A percentile compares a stretch with the other conserved stretches of the same genome.
Conservation (phyloP, 2,329 filamentous ascomycete species). For the Exophiala calicioides region DNA sequence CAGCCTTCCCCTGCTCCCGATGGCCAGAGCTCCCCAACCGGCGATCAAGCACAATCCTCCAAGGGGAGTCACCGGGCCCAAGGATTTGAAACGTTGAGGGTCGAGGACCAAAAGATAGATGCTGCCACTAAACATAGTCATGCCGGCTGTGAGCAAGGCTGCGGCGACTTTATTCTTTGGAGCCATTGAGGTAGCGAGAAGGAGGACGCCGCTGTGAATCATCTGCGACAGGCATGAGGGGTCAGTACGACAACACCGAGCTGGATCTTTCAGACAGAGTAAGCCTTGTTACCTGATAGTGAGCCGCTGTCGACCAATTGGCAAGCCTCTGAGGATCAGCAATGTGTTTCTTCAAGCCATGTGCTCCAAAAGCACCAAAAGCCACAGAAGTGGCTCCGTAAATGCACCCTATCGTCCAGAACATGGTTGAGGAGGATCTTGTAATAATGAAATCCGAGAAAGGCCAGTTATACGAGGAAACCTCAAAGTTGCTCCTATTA, state of each 20-base stretch:
- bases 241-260: not conserved
- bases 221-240: conserved; percentile 47
- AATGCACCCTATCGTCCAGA: conserved; percentile 64
- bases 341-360: conserved; percentile 64
- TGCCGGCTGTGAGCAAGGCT: conserved; percentile 63
- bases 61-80: conserved; percentile 67
- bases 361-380: conserved; percentile 67
- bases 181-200: conserved; percentile 55
- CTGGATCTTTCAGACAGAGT: too few relatives aligned
- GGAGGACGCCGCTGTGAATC: conserved; percentile 62
- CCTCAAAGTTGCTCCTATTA: too few relatives aligned
- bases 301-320: conserved; percentile 65
- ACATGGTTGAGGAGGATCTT: conserved; percentile 31
- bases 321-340: conserved; percentile 60
- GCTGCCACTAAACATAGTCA: conserved; percentile 67
- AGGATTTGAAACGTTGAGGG: conserved; percentile 58
- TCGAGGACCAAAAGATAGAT: conserved; percentile 67
- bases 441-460: not conserved
- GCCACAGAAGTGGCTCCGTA: conserved; percentile 63
- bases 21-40: conserved; percentile 56
- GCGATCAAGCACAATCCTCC: conserved; percentile 61
- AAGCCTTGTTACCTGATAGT: conserved; percentile 60
- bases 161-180: conserved; percentile 60
- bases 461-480: not conserved
- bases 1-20: conserved; percentile 22